Base-by-base conservation (phyloP, 257 asterid genomes). In the Capsicum chinense region DNA sequence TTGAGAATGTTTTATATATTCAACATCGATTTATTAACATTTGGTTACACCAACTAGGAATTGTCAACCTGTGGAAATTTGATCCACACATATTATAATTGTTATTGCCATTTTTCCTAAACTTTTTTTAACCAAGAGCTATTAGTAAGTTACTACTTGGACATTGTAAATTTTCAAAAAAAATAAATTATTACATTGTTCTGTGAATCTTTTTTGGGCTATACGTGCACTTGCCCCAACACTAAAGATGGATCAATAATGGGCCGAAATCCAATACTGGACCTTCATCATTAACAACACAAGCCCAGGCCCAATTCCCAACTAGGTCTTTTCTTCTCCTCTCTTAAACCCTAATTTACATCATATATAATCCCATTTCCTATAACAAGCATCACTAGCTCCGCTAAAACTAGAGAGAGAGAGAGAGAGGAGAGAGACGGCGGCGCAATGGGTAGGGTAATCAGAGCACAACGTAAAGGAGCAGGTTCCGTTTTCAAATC, bases 391-490 rank as follows among this genome's bases (percentile, higher is more conserved):
- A 19, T n/a, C 11, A 14, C 70, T 9, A 8, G 39, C 13, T 26
- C 33, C 33, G 33, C 33, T 26, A 26, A 26, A 26, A 1, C 33
- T 26, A 26, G 33, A 26, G 33, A 26, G 44, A 39, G 44, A 39
- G 42, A 39, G 44, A 3, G 80, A 11, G 60, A 48, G 60, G 57
- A 9, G 60, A 19, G 47, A 7, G 80, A 19, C 44, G 44, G 57
- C 42, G 69, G 56, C 56, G 19, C 21, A 83, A 93, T 93, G 96
- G 97, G 96, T 60, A 92, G 97, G 4, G 97, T 93, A 8, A 93
- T 93, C 58, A 21, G 97, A 37, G 93, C 95, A 9, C 96, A 93
- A 54, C 95, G 96, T 90, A 92, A 93, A 91, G 97, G 97, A 83
- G 94, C 97, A 5, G 95, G 96, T 0, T 92, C 95, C 9, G 94